Evolutionary conservation across 192 early-diverging fungal genomes (phyloP), one percentile per base, ranked within the genome.

Genomic region (Umbelopsis isabellina): DNA sequence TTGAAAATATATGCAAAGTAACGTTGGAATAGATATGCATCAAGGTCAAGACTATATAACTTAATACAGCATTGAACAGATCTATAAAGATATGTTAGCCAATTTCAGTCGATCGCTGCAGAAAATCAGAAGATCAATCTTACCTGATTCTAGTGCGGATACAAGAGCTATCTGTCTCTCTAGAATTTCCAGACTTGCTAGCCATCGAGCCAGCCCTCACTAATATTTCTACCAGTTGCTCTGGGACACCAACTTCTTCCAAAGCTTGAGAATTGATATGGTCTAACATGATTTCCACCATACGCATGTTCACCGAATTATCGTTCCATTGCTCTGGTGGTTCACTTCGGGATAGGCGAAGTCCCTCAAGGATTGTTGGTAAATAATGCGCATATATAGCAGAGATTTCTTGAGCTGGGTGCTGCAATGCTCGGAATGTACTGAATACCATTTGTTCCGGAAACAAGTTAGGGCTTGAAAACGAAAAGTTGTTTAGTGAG

Each of bases 291-390:
- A 35, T 33, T 35, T 35, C 15, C 4, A 61, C 15, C 27, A 33
- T 61, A 8, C 30, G 55, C 30, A 61, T 12, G 18, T 25, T n/a
- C 11, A 61, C 9, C 2, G 55, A 35, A 35, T 61, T 18, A n/a
- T 61, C 55, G 30, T 61, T 35, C 55, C 55, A 61, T 6, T 61
- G 27, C 13, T 61, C 27, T 8, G 55, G 55, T 35, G 10, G 27
- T 2, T 27, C 7, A 7, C 27, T 30, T 7, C 55, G 55, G 3
- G 25, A 30, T 61, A 35, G 27, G 27, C 23, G 11, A 61, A 61
- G 16, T 30, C 23, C 30, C 30, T 61, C 55, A 4, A 61, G 11
- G 4, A 61, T 18, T 0, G 13, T 5, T 18, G 55, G 55, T 25
- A 61, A n/a, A 30, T 61, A 61, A 3, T 61, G 55, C 12, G 15